Percentiles rank a stretch among this genome's conserved stretches.
phyloP scores from a whole-genome alignment of 1,284 basidiomycete genomes.

The Limonomyces culmigenus region DNA sequence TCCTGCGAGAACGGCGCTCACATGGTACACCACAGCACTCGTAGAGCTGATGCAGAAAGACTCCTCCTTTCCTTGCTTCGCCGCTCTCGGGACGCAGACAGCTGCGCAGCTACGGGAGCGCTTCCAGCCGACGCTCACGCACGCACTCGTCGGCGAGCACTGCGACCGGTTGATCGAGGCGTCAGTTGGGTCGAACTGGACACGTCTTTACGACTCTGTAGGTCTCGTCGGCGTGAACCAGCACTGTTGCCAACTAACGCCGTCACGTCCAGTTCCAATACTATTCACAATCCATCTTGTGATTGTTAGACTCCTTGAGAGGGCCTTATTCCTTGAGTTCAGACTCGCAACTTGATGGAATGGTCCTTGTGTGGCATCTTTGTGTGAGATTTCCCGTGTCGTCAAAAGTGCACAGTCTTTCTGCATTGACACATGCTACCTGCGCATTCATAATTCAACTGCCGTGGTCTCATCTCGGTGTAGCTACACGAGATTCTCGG shows the following conservation, averaged over 20 bases:
- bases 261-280: conserved; percentile 47
- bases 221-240: conserved; percentile 12
- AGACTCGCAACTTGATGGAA: too few relatives aligned
- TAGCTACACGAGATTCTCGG: too few relatives aligned
- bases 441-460: too few relatives aligned
- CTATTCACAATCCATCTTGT: conserved; percentile 71
- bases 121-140: conserved; percentile 84
- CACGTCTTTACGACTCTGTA: conserved; percentile 81
- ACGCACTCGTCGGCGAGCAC: conserved; percentile 76
- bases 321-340: too few relatives aligned
- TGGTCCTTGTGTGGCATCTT: too few relatives aligned
- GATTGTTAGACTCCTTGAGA: conserved; percentile 7
- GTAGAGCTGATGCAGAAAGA: conserved; percentile 98
- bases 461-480: too few relatives aligned
- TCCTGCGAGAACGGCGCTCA: conserved; percentile 1
- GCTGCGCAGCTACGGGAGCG: conserved; percentile 78
- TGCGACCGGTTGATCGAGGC: conserved; percentile 78
- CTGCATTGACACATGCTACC: too few relatives aligned
- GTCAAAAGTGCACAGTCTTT: too few relatives aligned
- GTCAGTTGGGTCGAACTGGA: conserved; percentile 86
- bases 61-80: conserved; percentile 86
- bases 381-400: too few relatives aligned
- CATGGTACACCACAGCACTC: conserved; percentile 33
- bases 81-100: conserved; percentile 81
- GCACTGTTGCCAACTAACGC: conserved; percentile 3